Evolutionary conservation across 2,329 filamentous ascomycete genomes (phyloP).

Genomic region (Claviceps sp.): DNA sequence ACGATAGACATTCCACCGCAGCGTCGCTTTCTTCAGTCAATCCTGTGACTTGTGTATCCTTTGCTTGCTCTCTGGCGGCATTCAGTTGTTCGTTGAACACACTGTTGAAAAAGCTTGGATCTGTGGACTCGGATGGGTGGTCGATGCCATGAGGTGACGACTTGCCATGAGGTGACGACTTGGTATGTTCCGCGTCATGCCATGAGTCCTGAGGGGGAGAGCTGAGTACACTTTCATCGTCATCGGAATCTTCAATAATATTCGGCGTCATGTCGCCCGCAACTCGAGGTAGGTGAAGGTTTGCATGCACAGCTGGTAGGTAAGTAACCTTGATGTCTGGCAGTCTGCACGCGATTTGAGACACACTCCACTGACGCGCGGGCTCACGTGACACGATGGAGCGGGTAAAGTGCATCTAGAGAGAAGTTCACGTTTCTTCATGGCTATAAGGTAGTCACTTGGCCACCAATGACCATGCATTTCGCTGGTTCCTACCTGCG

Average conservation of each 20-base stretch:
- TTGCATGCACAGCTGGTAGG: not conserved
- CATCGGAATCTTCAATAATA: slow-evolving; percentile 27
- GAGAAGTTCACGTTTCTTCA: not conserved
- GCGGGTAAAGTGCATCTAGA: not conserved
- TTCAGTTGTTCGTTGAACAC: slow-evolving; percentile 34
- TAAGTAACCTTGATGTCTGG: not conserved
- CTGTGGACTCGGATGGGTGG: slow-evolving; percentile 28
- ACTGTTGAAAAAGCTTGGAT: slow-evolving; percentile 32
- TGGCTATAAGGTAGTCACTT: not conserved
- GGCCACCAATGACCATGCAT: no score
- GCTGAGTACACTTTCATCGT: slow-evolving; percentile 12
- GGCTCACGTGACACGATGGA: slow-evolving; percentile 2
- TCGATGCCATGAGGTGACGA: slow-evolving; percentile 9
- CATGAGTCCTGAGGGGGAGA: not conserved
- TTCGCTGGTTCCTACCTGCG: no score
- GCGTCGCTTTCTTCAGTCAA: not conserved
- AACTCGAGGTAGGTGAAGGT: not conserved
- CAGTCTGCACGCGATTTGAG: not conserved
- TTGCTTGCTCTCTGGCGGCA: slow-evolving; percentile 12
- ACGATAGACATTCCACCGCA: slow-evolving; percentile 1
- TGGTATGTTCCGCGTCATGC: not conserved
- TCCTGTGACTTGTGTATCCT: not conserved
- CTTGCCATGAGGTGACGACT: slow-evolving; percentile 3
- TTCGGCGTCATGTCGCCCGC: slow-evolving; percentile 9
- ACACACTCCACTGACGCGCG: slow-evolving; percentile 1